phyloP scores from a whole-genome alignment of 2,329 filamentous ascomycete species.

The Aciculosporium take region DNA sequence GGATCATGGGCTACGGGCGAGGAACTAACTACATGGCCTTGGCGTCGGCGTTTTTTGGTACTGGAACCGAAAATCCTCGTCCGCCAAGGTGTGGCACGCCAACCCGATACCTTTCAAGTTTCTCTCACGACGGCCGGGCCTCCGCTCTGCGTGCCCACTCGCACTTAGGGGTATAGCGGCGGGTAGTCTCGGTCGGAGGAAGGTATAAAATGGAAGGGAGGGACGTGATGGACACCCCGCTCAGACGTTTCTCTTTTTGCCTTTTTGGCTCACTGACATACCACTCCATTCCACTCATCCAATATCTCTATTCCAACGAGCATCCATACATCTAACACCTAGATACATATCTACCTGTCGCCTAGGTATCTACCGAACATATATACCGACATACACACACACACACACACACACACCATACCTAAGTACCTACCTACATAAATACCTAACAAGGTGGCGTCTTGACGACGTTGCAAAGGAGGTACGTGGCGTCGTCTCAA shows the following conservation, averaged over 20 bases:
- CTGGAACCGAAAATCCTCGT: constrained; percentile 1
- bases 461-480: neutral
- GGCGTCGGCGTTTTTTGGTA: constrained; percentile 7
- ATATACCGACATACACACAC: too few species aligned
- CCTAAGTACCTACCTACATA: neutral
- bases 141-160: constrained; percentile 29
- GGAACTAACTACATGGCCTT: too few species aligned
- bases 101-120: constrained; percentile 6
- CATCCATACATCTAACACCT: too few species aligned
- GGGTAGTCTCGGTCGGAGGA: constrained; percentile 6
- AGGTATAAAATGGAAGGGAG: constrained; percentile 4
- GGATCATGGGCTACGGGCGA: too few species aligned
- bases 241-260: too few species aligned
- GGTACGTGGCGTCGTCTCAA: neutral
- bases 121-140: constrained; percentile 6
- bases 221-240: constrained; percentile 3
- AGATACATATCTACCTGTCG: too few species aligned
- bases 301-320: neutral
- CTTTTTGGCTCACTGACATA: too few species aligned
- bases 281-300: neutral
- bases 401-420: too few species aligned
- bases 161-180: constrained; percentile 43
- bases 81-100: constrained; percentile 7
- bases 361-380: too few species aligned
- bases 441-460: too few species aligned